Evolutionary conservation across 176 grass and related monocot genomes (phyloP).

Genomic region (Leersia perrieri): DNA sequence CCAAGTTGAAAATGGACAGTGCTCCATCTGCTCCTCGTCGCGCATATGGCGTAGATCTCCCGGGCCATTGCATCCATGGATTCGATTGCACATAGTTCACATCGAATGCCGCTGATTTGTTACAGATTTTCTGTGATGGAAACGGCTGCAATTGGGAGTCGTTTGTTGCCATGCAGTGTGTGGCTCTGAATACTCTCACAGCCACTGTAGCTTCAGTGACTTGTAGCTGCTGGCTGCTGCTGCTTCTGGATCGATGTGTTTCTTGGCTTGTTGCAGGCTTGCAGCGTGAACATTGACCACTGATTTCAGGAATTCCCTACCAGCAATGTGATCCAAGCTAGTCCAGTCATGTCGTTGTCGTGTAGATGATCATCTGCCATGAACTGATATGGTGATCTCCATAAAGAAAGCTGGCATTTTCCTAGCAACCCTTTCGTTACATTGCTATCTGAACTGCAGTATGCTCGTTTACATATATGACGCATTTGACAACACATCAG

Average conservation of each 20-base stretch:
- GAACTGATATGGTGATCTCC: neutral
- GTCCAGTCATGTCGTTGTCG: neutral
- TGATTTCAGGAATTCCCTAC: neutral
- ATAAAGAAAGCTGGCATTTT: neutral
- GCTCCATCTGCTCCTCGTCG: neutral
- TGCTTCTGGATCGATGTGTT: neutral
- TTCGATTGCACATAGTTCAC: neutral
- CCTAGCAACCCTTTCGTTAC: neutral
- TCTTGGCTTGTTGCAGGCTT: neutral
- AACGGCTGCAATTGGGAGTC: neutral
- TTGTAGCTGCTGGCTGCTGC: neutral
- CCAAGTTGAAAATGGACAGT: neutral
- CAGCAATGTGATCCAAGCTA: neutral
- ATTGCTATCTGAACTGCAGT: neutral
- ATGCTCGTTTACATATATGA: neutral
- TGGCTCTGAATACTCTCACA: neutral
- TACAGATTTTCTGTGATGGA: neutral
- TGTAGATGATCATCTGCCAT: neutral
- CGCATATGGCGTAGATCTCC: neutral
- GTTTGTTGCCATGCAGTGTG: neutral
- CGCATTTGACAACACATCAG: neutral
- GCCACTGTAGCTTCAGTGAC: neutral
- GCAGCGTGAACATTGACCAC: neutral
- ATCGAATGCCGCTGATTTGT: neutral
- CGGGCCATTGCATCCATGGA: constrained; percentile 4